Percentiles rank a stretch among this genome's conserved stretches.
Evolutionary conservation across 441 rosid species (phyloP).

Genomic region (Gossypium davidsonii): DNA sequence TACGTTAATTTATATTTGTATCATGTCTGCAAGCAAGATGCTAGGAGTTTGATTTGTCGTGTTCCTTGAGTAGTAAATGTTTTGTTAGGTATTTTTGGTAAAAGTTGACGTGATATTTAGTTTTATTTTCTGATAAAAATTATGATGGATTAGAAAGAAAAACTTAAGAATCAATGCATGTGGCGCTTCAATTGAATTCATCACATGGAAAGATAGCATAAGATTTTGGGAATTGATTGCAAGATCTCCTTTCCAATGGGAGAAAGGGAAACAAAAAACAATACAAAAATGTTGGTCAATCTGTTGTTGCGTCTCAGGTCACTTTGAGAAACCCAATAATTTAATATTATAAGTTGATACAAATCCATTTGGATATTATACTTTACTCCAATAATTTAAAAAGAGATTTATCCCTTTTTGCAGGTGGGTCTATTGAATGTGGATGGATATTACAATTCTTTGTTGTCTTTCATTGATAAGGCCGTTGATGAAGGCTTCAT

Average conservation of each 20-base stretch:
- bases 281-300: constrained; percentile 13
- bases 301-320: background rate
- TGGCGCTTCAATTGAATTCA: constrained; percentile 29
- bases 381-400: constrained; percentile 6
- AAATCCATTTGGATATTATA: background rate
- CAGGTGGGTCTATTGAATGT: constrained; percentile 96
- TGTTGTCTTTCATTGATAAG: constrained; percentile 73
- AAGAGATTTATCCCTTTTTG: background rate
- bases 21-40: background rate
- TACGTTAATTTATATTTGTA: background rate
- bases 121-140: background rate
- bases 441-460: constrained; percentile 86
- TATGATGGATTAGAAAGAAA: background rate
- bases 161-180: constrained; percentile 34
- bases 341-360: background rate
- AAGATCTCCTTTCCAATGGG: constrained; percentile 28
- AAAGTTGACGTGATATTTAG: background rate
- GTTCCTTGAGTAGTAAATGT: constrained; percentile 17
- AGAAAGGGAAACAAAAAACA: background rate
- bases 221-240: constrained; percentile 21
- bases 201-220: constrained; percentile 44
- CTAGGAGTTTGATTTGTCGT: constrained; percentile 12
- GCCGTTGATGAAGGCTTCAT: constrained; percentile 95
- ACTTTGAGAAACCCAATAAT: background rate
- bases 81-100: background rate